Evolutionary conservation across 202 grass and related monocot species (phyloP).

Genomic region (Dendrocalamus latiflorus): DNA sequence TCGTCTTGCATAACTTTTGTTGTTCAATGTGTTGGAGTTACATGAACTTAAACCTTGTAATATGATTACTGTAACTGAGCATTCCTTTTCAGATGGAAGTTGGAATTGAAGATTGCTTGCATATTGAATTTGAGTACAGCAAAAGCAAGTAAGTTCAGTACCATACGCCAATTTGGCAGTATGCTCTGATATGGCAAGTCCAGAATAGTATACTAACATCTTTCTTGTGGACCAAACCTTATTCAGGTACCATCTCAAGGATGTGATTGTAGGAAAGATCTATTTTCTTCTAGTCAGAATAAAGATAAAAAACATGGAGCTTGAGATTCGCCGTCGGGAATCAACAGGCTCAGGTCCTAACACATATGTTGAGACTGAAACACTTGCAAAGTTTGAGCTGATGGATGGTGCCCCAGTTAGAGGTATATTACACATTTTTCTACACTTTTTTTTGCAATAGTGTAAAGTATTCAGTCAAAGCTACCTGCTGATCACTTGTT

Average conservation of each 20-base stretch:
- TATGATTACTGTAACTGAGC: no score
- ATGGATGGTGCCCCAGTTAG: conserved; percentile 99
- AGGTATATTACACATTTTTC: conserved; percentile 46
- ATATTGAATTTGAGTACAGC: conserved; percentile 98
- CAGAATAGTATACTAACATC: neutral
- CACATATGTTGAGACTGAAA: conserved; percentile 98
- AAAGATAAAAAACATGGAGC: conserved; percentile 97
- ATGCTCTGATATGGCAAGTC: neutral
- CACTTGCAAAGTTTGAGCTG: conserved; percentile 96
- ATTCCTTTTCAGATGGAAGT: conserved; percentile 82
- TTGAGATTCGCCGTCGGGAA: conserved; percentile 82
- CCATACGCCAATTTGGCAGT: neutral
- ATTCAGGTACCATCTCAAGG: conserved; percentile 93
- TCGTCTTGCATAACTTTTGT: neutral
- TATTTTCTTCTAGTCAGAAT: conserved; percentile 99
- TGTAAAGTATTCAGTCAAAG: no score
- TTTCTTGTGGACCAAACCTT: conserved; percentile 14
- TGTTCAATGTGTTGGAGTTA: neutral
- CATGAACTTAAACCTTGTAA: no score
- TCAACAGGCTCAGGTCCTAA: conserved; percentile 92
- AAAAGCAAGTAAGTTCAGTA: conserved; percentile 75
- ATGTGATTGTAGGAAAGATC: conserved; percentile 97
- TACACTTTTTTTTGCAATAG: neutral
- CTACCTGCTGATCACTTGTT: no score
- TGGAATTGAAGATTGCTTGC: conserved; percentile 97